Base-by-base conservation (phyloP, 106 monocot genomes). In the Platanthera zijinensis region DNA sequence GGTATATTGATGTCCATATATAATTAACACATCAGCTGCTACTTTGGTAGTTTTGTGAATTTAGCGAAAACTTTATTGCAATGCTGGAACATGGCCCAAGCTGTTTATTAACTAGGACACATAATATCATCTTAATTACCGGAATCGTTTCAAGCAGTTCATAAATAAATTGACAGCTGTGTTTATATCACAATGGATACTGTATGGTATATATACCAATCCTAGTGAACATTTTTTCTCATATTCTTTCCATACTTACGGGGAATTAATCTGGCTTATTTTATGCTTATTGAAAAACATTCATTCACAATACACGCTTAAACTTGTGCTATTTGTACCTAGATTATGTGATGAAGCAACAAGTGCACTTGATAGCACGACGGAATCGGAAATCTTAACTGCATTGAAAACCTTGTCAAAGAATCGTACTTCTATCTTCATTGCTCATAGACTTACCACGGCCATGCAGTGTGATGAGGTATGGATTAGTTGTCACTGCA, bases 391-490 rank as follows among this genome's bases (percentile, higher is more conserved):
- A 85, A 99, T 99, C 72, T 76, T 99, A 74, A 90, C 76, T 82
- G 85, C 97, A 73, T 62, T 99, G 77, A 99, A 88, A 80, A 79
- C 89, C 32, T 80, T 94, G 74, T 85, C 94, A n/a, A 74, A 53
- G 46, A 86, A 99, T 54, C 80, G 97, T 6, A 99, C 97, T 75
- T 92, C 97, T 3, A 90, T 99, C 57, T 94, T 99, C 76, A 81
- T 99, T 76, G 97, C 97, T 83, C 97, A 99, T 82, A 87, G 97
- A 15, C 92, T 99, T 69, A 99, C 97, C 9, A 99, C 94, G 32
- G 97, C 97, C 22, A 94, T 99, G 97, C 97, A 99, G 50, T 92
- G 97, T 85, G 97, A 99, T 76, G 85, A 99, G 94, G 97, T 99
- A 82, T 74, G 52, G 53, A 74, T 15, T 48, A 47, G 48, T 39